Conservation (phyloP, 2,329 filamentous ascomycete species). For the Ophiostoma sp. region DNA sequence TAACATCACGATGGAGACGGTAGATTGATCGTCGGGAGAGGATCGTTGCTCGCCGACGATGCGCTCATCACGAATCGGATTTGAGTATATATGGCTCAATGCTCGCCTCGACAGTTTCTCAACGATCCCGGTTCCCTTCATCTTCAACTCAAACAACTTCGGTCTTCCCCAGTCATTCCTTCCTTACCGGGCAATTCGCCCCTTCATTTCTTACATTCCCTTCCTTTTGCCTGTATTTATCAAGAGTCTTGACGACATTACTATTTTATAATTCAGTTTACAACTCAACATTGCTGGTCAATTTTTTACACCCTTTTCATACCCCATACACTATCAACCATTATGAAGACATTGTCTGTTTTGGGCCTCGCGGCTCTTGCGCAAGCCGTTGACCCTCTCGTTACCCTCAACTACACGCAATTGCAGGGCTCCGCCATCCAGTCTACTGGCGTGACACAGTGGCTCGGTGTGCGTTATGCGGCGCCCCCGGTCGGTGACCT, state of each 20-base stretch:
- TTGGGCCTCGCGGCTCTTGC: constrained; percentile 18
- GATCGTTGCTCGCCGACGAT: constrained; percentile 3
- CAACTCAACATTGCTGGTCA: background rate
- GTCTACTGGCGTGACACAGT: constrained; percentile 63
- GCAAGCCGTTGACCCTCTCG: constrained; percentile 38
- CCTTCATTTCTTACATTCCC: background rate
- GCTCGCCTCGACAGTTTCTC: background rate
- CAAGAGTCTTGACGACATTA: constrained; percentile 10
- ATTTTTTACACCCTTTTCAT: background rate
- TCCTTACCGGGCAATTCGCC: background rate
- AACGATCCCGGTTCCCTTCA: background rate
- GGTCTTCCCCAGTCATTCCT: background rate
- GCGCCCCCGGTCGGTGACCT: constrained; percentile 65
- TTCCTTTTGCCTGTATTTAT: background rate
- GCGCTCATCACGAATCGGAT: background rate
- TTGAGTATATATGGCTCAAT: constrained; percentile 23
- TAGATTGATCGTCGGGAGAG: background rate
- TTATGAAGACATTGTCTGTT: constrained; percentile 13
- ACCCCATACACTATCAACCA: background rate
- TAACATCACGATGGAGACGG: background rate
- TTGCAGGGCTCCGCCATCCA: constrained; percentile 59
- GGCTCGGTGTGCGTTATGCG: constrained; percentile 75
- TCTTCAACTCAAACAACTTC: background rate
- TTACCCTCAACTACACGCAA: constrained; percentile 66
- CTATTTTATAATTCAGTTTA: background rate